These are phyloP conservation scores for Aspergillus cejpii DNA, from an alignment of 2,329 filamentous ascomycete genomes.

Conservation along the genomic window DNA sequence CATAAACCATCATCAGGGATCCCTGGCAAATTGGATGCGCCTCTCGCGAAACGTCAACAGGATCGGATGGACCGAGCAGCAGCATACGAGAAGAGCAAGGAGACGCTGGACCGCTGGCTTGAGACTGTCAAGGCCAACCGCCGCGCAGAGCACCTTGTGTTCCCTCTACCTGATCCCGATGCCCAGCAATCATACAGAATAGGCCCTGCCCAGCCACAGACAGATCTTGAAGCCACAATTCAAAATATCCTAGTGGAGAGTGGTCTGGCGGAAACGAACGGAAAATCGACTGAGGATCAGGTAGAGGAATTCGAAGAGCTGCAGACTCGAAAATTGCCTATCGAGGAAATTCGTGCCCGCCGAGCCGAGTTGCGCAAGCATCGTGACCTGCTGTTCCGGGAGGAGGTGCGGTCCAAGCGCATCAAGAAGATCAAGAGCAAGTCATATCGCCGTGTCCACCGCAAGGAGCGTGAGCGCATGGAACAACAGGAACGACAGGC, in stretches of 20 bases:
- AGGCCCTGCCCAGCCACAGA: constrained; percentile 58
- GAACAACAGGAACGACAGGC: constrained; percentile 53
- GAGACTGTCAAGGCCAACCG: constrained; percentile 94
- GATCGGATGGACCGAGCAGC: constrained; percentile 72
- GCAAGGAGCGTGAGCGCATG: constrained; percentile 63
- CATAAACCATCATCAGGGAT: constrained; percentile 48
- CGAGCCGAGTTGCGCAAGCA: constrained; percentile 69
- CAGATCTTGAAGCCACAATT: constrained; percentile 78
- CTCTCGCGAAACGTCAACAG: constrained; percentile 78
- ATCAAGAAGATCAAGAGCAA: constrained; percentile 99
- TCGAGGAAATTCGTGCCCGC: constrained; percentile 65
- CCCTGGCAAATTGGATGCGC: constrained; percentile 68
- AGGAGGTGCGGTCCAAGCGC: constrained; percentile 79
- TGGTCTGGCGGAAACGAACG: constrained; percentile 57
- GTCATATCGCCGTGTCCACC: constrained; percentile 83
- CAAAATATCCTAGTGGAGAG: constrained; percentile 85
- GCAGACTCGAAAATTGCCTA: constrained; percentile 64
- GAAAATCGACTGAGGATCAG: constrained; percentile 56
- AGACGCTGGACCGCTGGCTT: constrained; percentile 83
- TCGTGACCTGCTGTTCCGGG: constrained; percentile 78
- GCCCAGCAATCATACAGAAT: constrained; percentile 51
- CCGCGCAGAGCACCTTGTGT: constrained; percentile 79
- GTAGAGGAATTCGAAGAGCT: constrained; percentile 63
- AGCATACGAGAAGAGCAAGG: constrained; percentile 85
- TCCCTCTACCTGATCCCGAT: constrained; percentile 71